Conservation (phyloP, 2,329 filamentous ascomycete species). For the Colletotrichum spaethianum region DNA sequence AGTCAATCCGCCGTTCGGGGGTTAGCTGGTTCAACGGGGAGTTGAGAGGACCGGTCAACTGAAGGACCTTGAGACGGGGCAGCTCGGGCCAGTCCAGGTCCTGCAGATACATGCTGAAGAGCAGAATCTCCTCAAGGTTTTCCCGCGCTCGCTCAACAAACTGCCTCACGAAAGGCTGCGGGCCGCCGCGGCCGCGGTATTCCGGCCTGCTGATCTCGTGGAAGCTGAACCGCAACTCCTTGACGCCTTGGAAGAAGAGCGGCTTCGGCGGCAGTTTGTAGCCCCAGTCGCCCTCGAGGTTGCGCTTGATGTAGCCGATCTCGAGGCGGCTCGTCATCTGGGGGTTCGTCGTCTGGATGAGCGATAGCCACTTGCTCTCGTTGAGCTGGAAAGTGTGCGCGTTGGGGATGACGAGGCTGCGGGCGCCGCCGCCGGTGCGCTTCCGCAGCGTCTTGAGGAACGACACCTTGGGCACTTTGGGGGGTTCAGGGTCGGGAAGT, state of each 20-base stretch:
- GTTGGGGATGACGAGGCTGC: slow-evolving; percentile 35
- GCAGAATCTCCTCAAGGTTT: slow-evolving; percentile 26
- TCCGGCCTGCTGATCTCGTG: slow-evolving; percentile 6
- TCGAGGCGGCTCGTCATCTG: slow-evolving; percentile 36
- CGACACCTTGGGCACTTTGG: slow-evolving; percentile 24
- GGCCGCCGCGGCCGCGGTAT: slow-evolving; percentile 22
- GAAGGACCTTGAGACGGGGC: slow-evolving; percentile 34
- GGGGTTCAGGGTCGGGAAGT: slow-evolving; percentile 22
- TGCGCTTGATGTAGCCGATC: slow-evolving; percentile 30
- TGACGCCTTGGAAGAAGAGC: slow-evolving; percentile 30
- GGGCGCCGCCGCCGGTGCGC: slow-evolving; percentile 33
- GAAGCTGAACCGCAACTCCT: slow-evolving; percentile 29
- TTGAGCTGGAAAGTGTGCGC: slow-evolving; percentile 37
- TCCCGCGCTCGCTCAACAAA: slow-evolving; percentile 26
- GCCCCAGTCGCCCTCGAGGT: slow-evolving; percentile 34
- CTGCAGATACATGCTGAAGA: slow-evolving; percentile 31
- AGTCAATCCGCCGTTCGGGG: slow-evolving; percentile 30
- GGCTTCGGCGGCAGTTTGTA: slow-evolving; percentile 39
- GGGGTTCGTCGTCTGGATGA: slow-evolving; percentile 39
- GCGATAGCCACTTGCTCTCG: slow-evolving; percentile 34
- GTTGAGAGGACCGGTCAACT: slow-evolving; percentile 29
- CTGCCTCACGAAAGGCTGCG: slow-evolving; percentile 32
- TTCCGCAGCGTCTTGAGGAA: slow-evolving; percentile 35
- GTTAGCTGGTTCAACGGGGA: slow-evolving; percentile 24
- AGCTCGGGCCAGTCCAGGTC: slow-evolving; percentile 36